Conservation (phyloP, 2,329 filamentous ascomycete species). For the Trichoderma afroharzianum region DNA sequence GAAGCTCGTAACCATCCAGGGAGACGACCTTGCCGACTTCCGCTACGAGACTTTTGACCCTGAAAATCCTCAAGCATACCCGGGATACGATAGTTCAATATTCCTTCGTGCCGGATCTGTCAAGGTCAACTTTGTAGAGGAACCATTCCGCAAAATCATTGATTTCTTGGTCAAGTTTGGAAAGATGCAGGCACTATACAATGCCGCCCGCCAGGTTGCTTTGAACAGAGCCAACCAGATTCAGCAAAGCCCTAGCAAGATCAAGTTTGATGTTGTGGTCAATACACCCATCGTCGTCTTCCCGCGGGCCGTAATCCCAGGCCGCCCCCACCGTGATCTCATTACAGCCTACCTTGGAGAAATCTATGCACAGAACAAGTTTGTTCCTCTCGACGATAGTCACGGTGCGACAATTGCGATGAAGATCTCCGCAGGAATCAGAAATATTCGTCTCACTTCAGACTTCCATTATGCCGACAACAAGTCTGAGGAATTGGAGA, state of each 20-base stretch:
- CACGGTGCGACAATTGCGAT: conserved; percentile 73
- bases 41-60: conserved; percentile 93
- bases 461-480: conserved; percentile 76
- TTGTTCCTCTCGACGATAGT: conserved; percentile 77
- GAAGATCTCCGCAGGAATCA: conserved; percentile 84
- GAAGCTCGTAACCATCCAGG: conserved; percentile 89
- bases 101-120: conserved; percentile 89
- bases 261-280: conserved; percentile 90
- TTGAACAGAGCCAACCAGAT: conserved; percentile 91
- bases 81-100: conserved; percentile 90
- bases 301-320: conserved; percentile 70
- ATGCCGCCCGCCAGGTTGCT: conserved; percentile 90
- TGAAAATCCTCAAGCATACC: conserved; percentile 66
- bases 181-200: conserved; percentile 99
- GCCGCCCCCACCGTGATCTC: conserved; percentile 69
- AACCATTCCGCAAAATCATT: conserved; percentile 97
- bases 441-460: conserved; percentile 87
- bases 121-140: conserved; percentile 94
- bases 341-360: conserved; percentile 93
- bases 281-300: conserved; percentile 97
- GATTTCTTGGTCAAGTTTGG: conserved; percentile 98
- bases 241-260: conserved; percentile 82
- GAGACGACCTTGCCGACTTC: conserved; percentile 93
- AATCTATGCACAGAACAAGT: conserved; percentile 94
- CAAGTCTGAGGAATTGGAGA: conserved; percentile 78